Percentiles rank a stretch among this genome's conserved stretches.
phyloP scores from a whole-genome alignment of 805 yeast species.

The Sugiyamaella valdiviana region DNA sequence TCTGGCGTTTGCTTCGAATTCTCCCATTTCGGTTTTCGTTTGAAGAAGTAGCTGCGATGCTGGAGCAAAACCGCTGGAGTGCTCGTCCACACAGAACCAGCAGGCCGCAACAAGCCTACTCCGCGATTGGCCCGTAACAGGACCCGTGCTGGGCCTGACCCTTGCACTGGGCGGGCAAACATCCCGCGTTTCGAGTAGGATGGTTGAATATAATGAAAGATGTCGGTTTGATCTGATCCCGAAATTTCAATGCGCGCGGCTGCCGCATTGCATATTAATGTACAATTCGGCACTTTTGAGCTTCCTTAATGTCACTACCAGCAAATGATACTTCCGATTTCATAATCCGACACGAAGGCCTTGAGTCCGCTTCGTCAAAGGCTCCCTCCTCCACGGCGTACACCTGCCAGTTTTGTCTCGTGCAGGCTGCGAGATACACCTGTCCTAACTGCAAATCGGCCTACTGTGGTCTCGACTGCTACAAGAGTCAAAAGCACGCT shows the following conservation, averaged over 20 bases:
- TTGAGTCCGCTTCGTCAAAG: not conserved
- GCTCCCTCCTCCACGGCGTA: not conserved
- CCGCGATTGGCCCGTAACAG: too few relatives aligned
- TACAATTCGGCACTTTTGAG: too few relatives aligned
- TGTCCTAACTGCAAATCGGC: slow-evolving; percentile 18
- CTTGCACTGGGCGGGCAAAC: too few relatives aligned
- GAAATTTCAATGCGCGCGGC: too few relatives aligned
- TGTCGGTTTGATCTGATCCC: not conserved
- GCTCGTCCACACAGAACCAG: too few relatives aligned
- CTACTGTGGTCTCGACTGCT: slow-evolving; percentile 20
- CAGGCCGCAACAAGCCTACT: too few relatives aligned
- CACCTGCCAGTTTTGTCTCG: slow-evolving; percentile 10
- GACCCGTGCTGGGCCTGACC: too few relatives aligned
- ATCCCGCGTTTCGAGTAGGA: too few relatives aligned
- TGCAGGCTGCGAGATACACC: slow-evolving; percentile 11
- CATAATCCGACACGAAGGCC: not conserved
- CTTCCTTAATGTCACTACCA: too few relatives aligned
- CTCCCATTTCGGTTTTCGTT: not conserved
- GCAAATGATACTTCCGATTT: not conserved
- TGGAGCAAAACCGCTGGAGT: too few relatives aligned
- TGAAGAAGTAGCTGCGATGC: not conserved
- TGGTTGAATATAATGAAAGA: not conserved
- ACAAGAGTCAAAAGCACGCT: slow-evolving; percentile 15
- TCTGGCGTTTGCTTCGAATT: not conserved
- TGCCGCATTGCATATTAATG: too few relatives aligned